These are phyloP conservation scores for Hydnum rufescens DNA, from an alignment of 768 basidiomycete species.

Conservation along the genomic window DNA sequence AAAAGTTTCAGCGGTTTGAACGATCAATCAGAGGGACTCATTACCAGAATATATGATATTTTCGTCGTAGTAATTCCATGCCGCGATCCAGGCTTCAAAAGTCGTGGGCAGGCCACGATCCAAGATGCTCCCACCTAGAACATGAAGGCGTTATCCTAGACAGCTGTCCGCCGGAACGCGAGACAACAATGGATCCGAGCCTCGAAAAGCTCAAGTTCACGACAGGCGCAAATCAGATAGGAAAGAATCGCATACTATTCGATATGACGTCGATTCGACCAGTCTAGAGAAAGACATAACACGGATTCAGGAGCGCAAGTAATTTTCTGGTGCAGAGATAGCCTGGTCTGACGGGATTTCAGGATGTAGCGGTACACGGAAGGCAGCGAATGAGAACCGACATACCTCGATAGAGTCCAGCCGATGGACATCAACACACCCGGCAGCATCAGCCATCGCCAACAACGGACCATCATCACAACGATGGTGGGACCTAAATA, in stretches of 20 bases:
- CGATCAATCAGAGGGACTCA: constrained; percentile 5
- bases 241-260: background rate
- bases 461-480: constrained; percentile 25
- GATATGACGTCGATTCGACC: constrained; percentile 46
- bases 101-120: constrained; percentile 75
- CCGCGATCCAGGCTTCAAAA: constrained; percentile 86
- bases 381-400: constrained; percentile 9
- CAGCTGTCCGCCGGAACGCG: constrained; percentile 62
- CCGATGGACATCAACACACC: constrained; percentile 44
- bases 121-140: background rate
- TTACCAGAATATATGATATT: constrained; percentile 70
- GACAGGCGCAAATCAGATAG: background rate
- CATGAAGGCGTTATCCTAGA: constrained; percentile 25
- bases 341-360: constrained; percentile 8
- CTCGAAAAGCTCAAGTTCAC: background rate
- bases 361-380: background rate
- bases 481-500: background rate
- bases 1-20: background rate
- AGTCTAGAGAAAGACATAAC: constrained; percentile 83
- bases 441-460: constrained; percentile 73
- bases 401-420: constrained; percentile 32
- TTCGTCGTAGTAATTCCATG: constrained; percentile 75
- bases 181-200: constrained; percentile 35
- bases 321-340: constrained; percentile 15
- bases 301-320: constrained; percentile 27